phyloP scores from a whole-genome alignment of 495 filamentous ascomycete genomes.

The Talaromyces ruber region DNA sequence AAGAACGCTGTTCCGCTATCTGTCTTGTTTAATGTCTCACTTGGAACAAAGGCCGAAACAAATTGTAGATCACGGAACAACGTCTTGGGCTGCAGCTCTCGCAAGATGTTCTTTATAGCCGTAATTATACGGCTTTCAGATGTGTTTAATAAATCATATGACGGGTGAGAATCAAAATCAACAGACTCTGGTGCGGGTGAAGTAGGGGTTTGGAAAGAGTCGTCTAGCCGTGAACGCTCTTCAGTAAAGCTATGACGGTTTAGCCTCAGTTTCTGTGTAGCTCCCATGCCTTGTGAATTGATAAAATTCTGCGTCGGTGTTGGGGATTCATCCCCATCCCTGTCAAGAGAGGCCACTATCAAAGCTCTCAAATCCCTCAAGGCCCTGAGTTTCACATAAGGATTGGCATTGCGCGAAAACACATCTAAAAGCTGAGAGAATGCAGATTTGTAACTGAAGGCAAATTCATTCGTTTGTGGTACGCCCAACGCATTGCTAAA shows the following conservation, averaged over 20 bases:
- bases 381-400: conserved; percentile 75
- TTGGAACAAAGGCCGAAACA: conserved; percentile 85
- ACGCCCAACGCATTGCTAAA: not conserved
- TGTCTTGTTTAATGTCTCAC: conserved; percentile 71
- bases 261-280: conserved; percentile 7
- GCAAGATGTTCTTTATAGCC: conserved; percentile 71
- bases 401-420: conserved; percentile 86
- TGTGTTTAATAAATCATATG: conserved; percentile 27
- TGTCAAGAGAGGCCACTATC: conserved; percentile 63
- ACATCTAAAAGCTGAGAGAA: conserved; percentile 74
- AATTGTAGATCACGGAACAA: conserved; percentile 94
- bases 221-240: conserved; percentile 9
- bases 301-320: conserved; percentile 21
- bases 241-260: conserved; percentile 31
- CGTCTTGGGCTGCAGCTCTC: conserved; percentile 72
- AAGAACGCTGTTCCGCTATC: conserved; percentile 89
- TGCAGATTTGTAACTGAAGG: conserved; percentile 64
- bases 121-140: conserved; percentile 60
- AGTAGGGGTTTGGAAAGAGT: conserved; percentile 12
- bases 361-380: conserved; percentile 76
- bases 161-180: conserved; percentile 27
- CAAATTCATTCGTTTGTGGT: conserved; percentile 1
- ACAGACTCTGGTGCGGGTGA: conserved; percentile 26
- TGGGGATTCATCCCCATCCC: conserved; percentile 36
- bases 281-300: conserved; percentile 8